Conservation (phyloP, 352 stramenopile species). For the Pythium pyrilobum region DNA sequence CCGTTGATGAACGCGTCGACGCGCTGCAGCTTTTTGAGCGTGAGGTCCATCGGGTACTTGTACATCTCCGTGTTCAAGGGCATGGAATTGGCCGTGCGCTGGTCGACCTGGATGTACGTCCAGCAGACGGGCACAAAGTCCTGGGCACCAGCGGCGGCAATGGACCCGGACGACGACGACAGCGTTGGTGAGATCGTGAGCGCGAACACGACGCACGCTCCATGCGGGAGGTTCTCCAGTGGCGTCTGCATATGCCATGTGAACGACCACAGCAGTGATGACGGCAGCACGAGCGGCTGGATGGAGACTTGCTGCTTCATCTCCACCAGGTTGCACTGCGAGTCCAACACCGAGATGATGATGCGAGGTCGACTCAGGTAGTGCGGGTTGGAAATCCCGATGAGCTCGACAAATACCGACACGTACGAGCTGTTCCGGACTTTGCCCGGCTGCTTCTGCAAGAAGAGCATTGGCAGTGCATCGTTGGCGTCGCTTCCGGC, state of each 20-base stretch:
- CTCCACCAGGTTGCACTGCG: constrained; percentile 61
- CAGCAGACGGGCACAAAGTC: constrained; percentile 69
- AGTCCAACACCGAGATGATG: constrained; percentile 65
- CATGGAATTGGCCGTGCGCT: constrained; percentile 68
- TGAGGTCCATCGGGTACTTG: constrained; percentile 71
- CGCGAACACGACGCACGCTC: constrained; percentile 67
- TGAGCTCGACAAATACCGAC: constrained; percentile 73
- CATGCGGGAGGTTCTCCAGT: constrained; percentile 86
- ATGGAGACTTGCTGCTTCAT: constrained; percentile 73
- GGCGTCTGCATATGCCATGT: constrained; percentile 93
- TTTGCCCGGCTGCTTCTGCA: constrained; percentile 69
- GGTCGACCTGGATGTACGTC: constrained; percentile 80
- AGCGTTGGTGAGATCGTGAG: constrained; percentile 41
- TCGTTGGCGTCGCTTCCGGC: constrained; percentile 20
- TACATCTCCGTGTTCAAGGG: constrained; percentile 77
- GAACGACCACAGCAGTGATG: constrained; percentile 73
- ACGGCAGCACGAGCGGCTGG: constrained; percentile 50
- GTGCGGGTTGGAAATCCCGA: constrained; percentile 47
- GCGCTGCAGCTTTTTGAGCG: constrained; percentile 62
- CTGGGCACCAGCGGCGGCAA: constrained; percentile 26
- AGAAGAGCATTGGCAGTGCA: constrained; percentile 44
- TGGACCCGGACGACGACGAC: constrained; percentile 10
- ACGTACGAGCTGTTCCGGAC: constrained; percentile 78
- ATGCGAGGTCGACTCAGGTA: constrained; percentile 57
- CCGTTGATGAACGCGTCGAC: constrained; percentile 74